These are phyloP conservation scores for Phytophthora multivora DNA, from an alignment of 352 stramenopile genomes.

Conservation along the genomic window DNA sequence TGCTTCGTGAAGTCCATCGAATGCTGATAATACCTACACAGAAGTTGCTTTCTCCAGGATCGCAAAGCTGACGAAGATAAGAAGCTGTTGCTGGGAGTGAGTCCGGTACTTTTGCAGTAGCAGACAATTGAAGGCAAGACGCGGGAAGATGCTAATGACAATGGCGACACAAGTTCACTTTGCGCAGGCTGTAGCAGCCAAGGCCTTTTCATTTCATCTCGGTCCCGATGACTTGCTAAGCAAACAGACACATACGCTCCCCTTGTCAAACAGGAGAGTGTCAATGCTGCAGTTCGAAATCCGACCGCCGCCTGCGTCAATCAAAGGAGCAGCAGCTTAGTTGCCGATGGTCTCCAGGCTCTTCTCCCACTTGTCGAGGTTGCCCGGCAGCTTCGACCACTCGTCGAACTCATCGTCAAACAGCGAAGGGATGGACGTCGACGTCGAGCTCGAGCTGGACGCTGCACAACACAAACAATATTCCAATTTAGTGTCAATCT, in stretches of 20 bases:
- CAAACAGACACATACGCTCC: conserved; percentile 4
- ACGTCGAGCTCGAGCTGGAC: conserved; percentile 42
- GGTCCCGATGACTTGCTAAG: conserved; percentile 12
- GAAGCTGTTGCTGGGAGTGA: neutral
- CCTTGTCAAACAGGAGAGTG: conserved; percentile 10
- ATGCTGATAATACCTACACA: too few species aligned
- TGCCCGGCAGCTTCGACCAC: conserved; percentile 86
- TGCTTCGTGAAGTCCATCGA: neutral
- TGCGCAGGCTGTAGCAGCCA: conserved; percentile 33
- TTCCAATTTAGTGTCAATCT: neutral
- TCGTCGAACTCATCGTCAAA: conserved; percentile 87
- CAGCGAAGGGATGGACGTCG: conserved; percentile 77
- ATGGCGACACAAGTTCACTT: conserved; percentile 33
- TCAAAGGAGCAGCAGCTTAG: conserved; percentile 42
- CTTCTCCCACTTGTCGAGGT: conserved; percentile 88
- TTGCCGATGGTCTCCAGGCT: conserved; percentile 85
- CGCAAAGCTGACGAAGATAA: too few species aligned
- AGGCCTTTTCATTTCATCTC: conserved; percentile 42
- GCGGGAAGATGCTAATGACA: conserved; percentile 9
- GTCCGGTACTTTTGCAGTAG: neutral
- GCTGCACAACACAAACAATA: conserved; percentile 19
- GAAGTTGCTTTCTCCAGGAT: too few species aligned
- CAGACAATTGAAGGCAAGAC: neutral
- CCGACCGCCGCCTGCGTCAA: conserved; percentile 17
- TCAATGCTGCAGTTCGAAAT: conserved; percentile 1